phyloP scores from a whole-genome alignment of 768 basidiomycete species.

The Amanita inopinata region DNA sequence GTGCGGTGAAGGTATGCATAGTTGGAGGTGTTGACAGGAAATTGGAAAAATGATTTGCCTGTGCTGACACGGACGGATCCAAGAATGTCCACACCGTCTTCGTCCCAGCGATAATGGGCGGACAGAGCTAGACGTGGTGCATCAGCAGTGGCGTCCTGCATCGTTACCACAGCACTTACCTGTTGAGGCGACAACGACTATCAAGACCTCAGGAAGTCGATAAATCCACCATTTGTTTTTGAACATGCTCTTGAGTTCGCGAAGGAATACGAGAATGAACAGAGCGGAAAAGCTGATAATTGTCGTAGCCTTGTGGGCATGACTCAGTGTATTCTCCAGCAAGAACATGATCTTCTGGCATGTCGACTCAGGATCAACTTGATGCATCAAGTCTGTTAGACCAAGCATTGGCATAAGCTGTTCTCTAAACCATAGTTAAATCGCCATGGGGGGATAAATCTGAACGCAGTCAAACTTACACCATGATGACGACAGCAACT shows the following conservation, averaged over 20 bases:
- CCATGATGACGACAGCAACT: conserved; percentile 75
- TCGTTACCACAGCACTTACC: conserved; percentile 33
- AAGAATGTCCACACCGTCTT: conserved; percentile 73
- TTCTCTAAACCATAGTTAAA: conserved; percentile 35
- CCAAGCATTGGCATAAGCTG: conserved; percentile 90
- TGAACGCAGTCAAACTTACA: conserved; percentile 35
- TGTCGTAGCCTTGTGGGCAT: conserved; percentile 59
- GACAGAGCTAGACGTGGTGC: conserved; percentile 47
- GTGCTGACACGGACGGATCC: conserved; percentile 64
- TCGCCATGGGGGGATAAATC: background rate
- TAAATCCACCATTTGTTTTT: conserved; percentile 61
- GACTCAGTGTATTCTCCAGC: conserved; percentile 41
- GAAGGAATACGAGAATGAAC: conserved; percentile 48
- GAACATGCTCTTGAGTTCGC: conserved; percentile 49
- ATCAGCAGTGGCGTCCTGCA: background rate
- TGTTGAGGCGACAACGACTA: conserved; percentile 79
- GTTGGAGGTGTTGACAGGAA: conserved; percentile 57
- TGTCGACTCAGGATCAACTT: conserved; percentile 53
- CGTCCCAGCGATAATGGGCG: conserved; percentile 62
- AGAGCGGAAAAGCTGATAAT: conserved; percentile 68
- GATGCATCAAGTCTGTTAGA: conserved; percentile 44
- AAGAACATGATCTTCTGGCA: conserved; percentile 75
- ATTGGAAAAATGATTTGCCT: conserved; percentile 53
- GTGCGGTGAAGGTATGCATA: conserved; percentile 65
- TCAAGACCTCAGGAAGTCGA: conserved; percentile 81